Percentiles rank a stretch among this genome's conserved stretches.
Conservation (phyloP, 2,329 filamentous ascomycete genomes). For the Epicoccum nigrum region DNA sequence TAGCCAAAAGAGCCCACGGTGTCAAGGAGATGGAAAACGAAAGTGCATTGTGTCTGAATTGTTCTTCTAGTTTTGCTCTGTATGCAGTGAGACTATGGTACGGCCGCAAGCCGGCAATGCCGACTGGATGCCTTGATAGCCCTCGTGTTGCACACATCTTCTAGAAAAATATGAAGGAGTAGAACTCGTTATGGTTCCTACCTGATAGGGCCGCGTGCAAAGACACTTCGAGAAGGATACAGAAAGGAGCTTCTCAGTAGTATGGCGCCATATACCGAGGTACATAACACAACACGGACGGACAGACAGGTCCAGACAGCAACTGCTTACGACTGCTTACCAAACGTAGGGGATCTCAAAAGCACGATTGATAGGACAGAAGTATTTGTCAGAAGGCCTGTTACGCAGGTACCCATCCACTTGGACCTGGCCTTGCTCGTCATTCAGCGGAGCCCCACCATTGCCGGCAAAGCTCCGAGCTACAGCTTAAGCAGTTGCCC, state of each 20-base stretch:
- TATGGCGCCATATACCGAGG: background rate
- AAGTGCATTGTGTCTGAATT: background rate
- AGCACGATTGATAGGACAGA: constrained; percentile 9
- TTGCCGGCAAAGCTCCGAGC: constrained; percentile 13
- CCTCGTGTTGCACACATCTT: background rate
- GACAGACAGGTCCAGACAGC: background rate
- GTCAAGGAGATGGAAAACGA: background rate
- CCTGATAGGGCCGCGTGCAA: background rate
- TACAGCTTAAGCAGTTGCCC: constrained; percentile 20
- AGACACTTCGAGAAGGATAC: background rate
- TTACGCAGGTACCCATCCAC: constrained; percentile 13
- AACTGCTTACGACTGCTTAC: constrained; percentile 12
- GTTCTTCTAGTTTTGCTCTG: background rate
- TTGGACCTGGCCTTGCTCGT: constrained; percentile 10
- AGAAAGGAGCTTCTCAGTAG: background rate
- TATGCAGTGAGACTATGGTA: background rate
- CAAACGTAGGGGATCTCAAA: background rate
- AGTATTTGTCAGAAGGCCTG: constrained; percentile 19
- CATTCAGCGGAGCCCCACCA: constrained; percentile 15
- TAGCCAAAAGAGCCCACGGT: background rate
- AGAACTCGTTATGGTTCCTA: background rate
- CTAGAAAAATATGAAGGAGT: background rate
- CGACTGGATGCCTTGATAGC: background rate
- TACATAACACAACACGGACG: background rate
- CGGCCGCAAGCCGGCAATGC: constrained; percentile 3